Evolutionary conservation across 2,329 filamentous ascomycete species (phyloP), one percentile per base, ranked within the genome.

Genomic region (Cytospora paraplurivora): DNA sequence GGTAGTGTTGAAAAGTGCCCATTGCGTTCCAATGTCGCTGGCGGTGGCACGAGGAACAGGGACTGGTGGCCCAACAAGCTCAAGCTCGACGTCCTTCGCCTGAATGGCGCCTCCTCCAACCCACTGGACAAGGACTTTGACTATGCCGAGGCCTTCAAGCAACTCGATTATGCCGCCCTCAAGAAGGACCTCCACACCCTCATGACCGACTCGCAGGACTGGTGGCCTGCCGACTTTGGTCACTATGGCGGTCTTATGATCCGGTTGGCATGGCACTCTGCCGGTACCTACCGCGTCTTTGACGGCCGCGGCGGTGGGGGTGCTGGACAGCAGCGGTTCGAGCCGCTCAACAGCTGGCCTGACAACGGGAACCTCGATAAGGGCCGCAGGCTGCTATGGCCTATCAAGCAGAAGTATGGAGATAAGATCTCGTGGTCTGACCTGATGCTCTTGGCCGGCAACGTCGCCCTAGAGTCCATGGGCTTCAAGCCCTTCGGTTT

Each of bases 211-310:
- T 92, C 89, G 2, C 87, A 93, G 77, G 87, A 90, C 49, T 92
- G 85, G 85, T 93, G 90, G 90, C 90, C 90, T 0, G 90, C 90
- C 37, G 90, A 93, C 73, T 91, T 90, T 71, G 90, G 90, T 62
- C 88, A 92, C 81, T 93, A 93, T 70, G 90, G 90, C 68, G 89
- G 90, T 75, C 82, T 93, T 34, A 92, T 93, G 75, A 82, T 93
- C 72, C 88, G 90, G 63, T 88, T 93, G 88, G 87, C 89, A 65
- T 93, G 90, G 90, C 90, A 93, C 81, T 87, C 87, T 68, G 85
- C 90, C 33, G 90, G 90, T 66, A 93, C 90, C 57, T 92, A 93
- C 78, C 88, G 90, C 71, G 85, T 89, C 72, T 82, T 81, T 59
- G 90, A 93, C 69, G 90, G 90, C 44, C 89, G 90, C 66, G 90